Evolutionary conservation across 2,329 filamentous ascomycete genomes (phyloP), one percentile per base, ranked within the genome.

Genomic region (Exserohilum rostratum): DNA sequence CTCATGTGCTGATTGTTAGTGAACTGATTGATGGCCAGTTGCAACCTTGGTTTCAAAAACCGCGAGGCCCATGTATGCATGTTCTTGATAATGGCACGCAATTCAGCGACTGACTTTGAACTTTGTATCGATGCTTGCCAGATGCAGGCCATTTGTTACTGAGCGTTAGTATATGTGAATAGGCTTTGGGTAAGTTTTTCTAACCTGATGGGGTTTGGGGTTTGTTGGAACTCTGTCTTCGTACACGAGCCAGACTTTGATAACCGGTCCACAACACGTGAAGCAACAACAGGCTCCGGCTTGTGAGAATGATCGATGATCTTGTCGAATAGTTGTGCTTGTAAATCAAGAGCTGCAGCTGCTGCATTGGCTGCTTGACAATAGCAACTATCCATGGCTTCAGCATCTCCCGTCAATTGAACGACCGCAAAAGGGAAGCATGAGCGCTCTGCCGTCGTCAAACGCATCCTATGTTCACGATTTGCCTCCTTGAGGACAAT

Each of bases 391-490:
- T 48, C 46, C 25, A 25, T 29, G n/a, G 25, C 10, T 4, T 42
- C 22, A 27, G 43, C 11, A 34, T 47, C 12, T 27, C 35, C 31
- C n/a, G 54, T 51, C 20, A 60, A 38, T 34, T 60, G 53, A 6
- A 57, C 50, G 4, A 60, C 22, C 13, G 57, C 57, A 53, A 53
- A 60, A 3, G 57, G 57, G 29, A 60, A 60, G 22, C 53, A 60
- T 7, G 15, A 37, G 6, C 11, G 25, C 4, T 53, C 53, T 4
- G 49, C 11, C 30, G 6, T 34, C 11, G 17, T 38, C 18, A 44
- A 42, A 5, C 9, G 11, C 10, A 22, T 46, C 9, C 33, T 20
- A 2, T 34, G 13, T 27, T 29, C 30, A 5, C 20, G 15, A 2
- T 33, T 22, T 3, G 29, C 30, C 51, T 38, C 50, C 12, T 43